Evolutionary conservation across 345 rosid genomes (phyloP).

Genomic region (Populus simonii): DNA sequence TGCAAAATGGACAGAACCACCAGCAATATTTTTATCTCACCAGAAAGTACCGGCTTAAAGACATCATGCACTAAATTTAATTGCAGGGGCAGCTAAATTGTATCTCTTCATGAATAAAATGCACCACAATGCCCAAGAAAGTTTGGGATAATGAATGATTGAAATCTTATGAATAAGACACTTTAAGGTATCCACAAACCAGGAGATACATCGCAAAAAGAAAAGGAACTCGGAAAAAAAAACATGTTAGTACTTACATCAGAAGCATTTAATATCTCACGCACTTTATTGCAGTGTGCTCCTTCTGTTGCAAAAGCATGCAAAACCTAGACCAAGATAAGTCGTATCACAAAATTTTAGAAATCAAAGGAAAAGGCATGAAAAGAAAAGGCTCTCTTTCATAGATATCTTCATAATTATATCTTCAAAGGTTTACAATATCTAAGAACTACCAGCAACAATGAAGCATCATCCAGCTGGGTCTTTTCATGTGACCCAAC

Average conservation of each 20-base stretch:
- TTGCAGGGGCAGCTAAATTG: neutral
- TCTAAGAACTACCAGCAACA: neutral
- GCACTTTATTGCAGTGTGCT: constrained; percentile 85
- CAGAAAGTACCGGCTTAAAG: neutral
- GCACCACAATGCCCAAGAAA: neutral
- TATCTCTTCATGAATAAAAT: neutral
- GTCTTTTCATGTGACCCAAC: neutral
- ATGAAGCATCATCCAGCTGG: neutral
- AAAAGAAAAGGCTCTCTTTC: neutral
- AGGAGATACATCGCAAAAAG: neutral
- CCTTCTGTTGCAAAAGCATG: constrained; percentile 98
- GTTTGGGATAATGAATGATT: neutral
- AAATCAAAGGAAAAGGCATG: neutral
- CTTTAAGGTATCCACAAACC: neutral
- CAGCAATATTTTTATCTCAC: neutral
- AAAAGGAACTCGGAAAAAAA: neutral
- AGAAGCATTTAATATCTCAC: constrained; percentile 80
- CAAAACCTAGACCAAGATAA: constrained; percentile 54
- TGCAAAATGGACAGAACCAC: constrained; percentile 19
- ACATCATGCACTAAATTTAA: neutral
- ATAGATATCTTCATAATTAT: neutral
- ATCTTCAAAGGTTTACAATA: too few species aligned
- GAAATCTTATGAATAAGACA: neutral
- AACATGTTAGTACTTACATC: constrained; percentile 54
- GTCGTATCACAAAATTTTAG: neutral